Evolutionary conservation across 2,329 filamentous ascomycete genomes (phyloP).

Genomic region (Alternaria sp.): DNA sequence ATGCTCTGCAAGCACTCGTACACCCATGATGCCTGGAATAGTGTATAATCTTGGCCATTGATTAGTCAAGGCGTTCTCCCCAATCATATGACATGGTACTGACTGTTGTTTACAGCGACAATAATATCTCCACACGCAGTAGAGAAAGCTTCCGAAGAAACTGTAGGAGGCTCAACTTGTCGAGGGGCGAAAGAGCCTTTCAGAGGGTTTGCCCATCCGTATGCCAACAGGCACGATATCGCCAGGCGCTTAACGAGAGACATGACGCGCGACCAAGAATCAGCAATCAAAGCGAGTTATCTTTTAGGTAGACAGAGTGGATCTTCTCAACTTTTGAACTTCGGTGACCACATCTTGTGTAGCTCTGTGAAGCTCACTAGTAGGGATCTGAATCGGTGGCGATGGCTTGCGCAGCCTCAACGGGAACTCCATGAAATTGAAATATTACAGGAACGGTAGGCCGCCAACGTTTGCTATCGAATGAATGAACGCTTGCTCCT

Average conservation of each 20-base stretch:
- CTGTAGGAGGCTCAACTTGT: background rate
- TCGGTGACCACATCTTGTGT: background rate
- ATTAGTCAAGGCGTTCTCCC: background rate
- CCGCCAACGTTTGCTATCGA: background rate
- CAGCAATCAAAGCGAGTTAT: background rate
- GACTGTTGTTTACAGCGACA: background rate
- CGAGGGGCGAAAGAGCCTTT: background rate
- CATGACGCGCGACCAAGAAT: background rate
- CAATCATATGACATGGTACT: background rate
- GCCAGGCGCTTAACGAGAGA: background rate
- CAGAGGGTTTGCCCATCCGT: background rate
- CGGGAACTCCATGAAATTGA: background rate
- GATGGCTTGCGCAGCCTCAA: background rate
- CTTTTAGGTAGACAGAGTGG: background rate
- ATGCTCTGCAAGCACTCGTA: slow-evolving; percentile 52
- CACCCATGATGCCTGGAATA: background rate
- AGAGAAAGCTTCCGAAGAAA: background rate
- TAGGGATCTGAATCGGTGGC: background rate
- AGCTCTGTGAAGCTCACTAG: background rate
- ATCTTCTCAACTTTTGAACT: background rate
- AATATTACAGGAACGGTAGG: background rate
- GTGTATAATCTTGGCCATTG: background rate
- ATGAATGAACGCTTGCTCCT: background rate
- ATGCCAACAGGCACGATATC: background rate
- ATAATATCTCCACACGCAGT: background rate